Conservation (phyloP, 129 eudicot species). For the Heracleum sosnowskyi region DNA sequence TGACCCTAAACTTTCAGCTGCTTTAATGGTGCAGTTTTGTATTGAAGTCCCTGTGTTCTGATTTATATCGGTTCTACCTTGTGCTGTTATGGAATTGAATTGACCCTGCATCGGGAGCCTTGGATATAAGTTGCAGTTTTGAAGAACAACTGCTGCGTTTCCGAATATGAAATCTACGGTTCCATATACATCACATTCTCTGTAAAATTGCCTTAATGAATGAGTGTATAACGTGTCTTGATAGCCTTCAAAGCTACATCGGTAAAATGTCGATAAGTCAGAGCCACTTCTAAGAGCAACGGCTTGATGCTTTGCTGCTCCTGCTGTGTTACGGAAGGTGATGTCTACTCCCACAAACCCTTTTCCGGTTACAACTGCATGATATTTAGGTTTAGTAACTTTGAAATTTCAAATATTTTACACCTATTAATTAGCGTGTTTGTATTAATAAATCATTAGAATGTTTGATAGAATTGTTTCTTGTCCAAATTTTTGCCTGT, state of each 20-base stretch:
- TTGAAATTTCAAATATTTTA: not conserved
- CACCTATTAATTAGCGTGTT: too few species aligned
- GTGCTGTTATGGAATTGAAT: constrained; percentile 28
- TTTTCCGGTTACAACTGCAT: constrained; percentile 23
- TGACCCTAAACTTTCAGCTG: constrained; percentile 20
- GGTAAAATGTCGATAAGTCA: constrained; percentile 26
- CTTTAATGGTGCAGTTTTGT: constrained; percentile 17
- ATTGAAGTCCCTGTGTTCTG: constrained; percentile 23
- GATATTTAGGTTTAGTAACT: not conserved
- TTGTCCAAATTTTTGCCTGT: too few species aligned
- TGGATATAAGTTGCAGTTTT: constrained; percentile 21
- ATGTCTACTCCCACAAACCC: constrained; percentile 27
- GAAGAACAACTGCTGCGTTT: constrained; percentile 26
- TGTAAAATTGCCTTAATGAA: constrained; percentile 31
- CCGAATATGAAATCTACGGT: constrained; percentile 34
- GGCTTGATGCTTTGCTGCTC: constrained; percentile 28
- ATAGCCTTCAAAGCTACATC: constrained; percentile 37
- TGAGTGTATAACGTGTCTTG: constrained; percentile 34
- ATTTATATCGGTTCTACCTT: constrained; percentile 24
- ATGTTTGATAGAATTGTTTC: too few species aligned
- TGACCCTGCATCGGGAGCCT: constrained; percentile 23
- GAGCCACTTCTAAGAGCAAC: constrained; percentile 33
- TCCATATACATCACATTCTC: constrained; percentile 29
- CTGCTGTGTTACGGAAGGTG: constrained; percentile 33
- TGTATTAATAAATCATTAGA: too few species aligned